Base-by-base conservation (phyloP, 2,329 filamentous ascomycete genomes). In the Ophiocordyceps sinensis region DNA sequence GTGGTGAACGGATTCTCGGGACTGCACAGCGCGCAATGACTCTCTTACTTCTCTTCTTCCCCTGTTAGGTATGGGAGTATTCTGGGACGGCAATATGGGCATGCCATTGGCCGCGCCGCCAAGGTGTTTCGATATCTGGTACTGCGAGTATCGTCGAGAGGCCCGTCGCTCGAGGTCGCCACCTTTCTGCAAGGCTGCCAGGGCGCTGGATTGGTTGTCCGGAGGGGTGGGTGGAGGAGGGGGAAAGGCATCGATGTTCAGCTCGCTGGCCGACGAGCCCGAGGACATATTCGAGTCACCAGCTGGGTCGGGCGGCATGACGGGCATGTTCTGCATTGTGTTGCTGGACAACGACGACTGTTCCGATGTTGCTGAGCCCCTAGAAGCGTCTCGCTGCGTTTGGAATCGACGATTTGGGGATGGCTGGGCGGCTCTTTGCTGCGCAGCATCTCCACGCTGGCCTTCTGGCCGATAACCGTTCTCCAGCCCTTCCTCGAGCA, bases 81-180 rank as follows among this genome's bases (percentile, higher is more conserved):
- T 86, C 55, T 93, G 86, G 26, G 84, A 70, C 23, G 89, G 87
- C 17, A 96, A 75, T 54, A 93, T 83, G 7, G 88, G 86, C 14
- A 96, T 81, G 17, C 85, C 86, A 60, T 80, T 87, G 14, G 83
- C 74, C 32, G 82, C 80, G 14, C 79, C 75, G 11, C 89, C 89
- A 2, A 96, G 68, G 53, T 94, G 87, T 56, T 95, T 96, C 37
- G 86, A 85, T 50, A 98, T 94, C 55, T 98, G 91, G 57, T 96
- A 98, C 41, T 87, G 84, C 2, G 91, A 96, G 57, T 96, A 98
- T 53, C 91, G 73, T 50, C 89, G 75, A 13, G 91, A 98, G 1
- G 91, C 91, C 56, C 91, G 75, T 55, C 91, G 77, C 62, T 98
- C 91, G 39, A 98, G 66, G 49, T 95, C 88, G 17, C 89, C 89